These are phyloP conservation scores for Ogataea angusta DNA, from an alignment of 805 yeast genomes.

Conservation along the genomic window DNA sequence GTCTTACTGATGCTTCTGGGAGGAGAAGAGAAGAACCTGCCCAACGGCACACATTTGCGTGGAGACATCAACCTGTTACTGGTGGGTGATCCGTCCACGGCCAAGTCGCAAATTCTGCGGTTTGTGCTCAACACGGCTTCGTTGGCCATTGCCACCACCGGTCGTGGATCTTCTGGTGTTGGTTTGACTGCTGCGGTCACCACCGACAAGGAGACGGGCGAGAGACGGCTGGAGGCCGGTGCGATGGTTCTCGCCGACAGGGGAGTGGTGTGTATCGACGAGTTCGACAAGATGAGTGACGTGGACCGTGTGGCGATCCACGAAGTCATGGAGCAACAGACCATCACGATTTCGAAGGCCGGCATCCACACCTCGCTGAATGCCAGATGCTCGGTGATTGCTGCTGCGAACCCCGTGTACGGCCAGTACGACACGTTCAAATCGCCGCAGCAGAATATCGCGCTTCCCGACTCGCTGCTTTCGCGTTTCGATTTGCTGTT, in stretches of 20 bases:
- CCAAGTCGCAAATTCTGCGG: constrained; percentile 92
- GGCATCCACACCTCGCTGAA: constrained; percentile 96
- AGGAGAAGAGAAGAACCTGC: constrained; percentile 90
- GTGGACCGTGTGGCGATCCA: constrained; percentile 96
- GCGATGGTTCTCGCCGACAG: constrained; percentile 98
- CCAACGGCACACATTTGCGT: constrained; percentile 93
- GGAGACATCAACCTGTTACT: constrained; percentile 94
- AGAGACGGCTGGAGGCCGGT: constrained; percentile 94
- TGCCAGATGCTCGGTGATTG: constrained; percentile 94
- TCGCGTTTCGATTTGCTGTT: constrained; percentile 96
- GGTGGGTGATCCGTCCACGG: constrained; percentile 99
- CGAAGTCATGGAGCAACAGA: constrained; percentile 99
- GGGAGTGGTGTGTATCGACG: constrained; percentile 97
- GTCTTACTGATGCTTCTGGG: constrained; percentile 87
- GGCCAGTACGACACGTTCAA: constrained; percentile 96
- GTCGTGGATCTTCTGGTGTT: constrained; percentile 99
- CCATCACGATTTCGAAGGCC: constrained; percentile 96
- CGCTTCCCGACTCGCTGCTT: constrained; percentile 90
- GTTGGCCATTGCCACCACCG: constrained; percentile 95
- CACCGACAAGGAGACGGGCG: constrained; percentile 94
- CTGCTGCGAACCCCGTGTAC: constrained; percentile 96
- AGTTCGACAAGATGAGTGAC: constrained; percentile 97
- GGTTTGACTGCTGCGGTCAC: constrained; percentile 99
- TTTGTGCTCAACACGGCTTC: constrained; percentile 94
- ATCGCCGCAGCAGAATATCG: constrained; percentile 95